These are phyloP conservation scores for Hyaloperonospora arabidopsidis DNA, from an alignment of 352 stramenopile species.

Conservation along the genomic window DNA sequence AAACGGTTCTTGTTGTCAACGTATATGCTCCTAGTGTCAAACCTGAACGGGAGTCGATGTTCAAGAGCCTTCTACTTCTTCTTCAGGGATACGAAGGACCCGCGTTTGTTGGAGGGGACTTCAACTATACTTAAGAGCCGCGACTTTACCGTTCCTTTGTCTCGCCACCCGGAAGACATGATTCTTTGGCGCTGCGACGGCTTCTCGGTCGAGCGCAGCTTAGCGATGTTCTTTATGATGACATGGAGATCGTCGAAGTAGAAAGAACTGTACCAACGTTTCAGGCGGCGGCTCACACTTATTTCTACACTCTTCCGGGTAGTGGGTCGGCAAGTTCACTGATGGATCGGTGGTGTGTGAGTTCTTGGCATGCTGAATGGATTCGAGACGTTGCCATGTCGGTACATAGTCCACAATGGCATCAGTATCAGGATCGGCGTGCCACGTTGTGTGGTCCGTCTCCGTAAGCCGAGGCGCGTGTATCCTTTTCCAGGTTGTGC, in stretches of 20 bases:
- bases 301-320: no score
- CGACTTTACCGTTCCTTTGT: neutral
- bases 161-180: neutral
- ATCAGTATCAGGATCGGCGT: neutral
- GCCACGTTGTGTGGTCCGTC: neutral
- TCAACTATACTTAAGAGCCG: neutral
- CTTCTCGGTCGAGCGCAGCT: neutral
- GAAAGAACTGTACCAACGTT: no score
- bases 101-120: neutral
- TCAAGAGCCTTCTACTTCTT: neutral
- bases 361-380: neutral
- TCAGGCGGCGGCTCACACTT: no score
- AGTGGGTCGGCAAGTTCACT: neutral
- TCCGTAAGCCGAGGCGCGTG: neutral
- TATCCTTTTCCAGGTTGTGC: neutral
- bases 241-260: no score
- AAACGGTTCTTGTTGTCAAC: neutral
- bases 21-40: neutral
- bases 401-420: neutral
- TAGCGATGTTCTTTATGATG: neutral
- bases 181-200: neutral
- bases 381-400: neutral
- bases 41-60: neutral
- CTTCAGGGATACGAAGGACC: neutral
- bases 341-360: neutral